Evolutionary conservation across 371 early-diverging fungal species (phyloP), one percentile per base, ranked within the genome.

Genomic region (Dichotomocladium elegans): DNA sequence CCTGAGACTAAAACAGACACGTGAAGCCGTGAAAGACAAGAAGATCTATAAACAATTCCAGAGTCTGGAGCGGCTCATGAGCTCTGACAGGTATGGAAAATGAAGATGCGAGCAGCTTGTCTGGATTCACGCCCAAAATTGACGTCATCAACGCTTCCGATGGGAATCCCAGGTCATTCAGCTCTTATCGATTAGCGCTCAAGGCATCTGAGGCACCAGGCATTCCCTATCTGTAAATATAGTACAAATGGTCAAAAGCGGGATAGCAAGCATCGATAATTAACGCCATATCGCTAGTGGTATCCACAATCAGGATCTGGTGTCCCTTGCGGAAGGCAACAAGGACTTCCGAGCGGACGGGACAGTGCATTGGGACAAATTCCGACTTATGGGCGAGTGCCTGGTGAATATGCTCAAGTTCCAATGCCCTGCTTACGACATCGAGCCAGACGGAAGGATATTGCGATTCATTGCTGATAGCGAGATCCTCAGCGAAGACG

Each of bases 21-120:
- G 83, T 4, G 80, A 79, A 26, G 63, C 66, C n/a, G 49, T 85
- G 0, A 34, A 54, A 0, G 61, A 64, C 2, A 83, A 79, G 43
- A 79, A 75, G 37, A 63, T 74, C 1, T 77, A 74, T 63, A 74
- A 77, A 40, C 72, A 77, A 22, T 74, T 77, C 52, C 80, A 81
- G 37, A 75, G 79, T 27, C 63, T 87, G 11, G 88, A 87, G 57
- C 69, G 70, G 0, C 57, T 85, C 12, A 87, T 87, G 87, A 80
- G 83, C 25, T 77, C 86, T 15, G 81, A 82, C 34, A 63, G 64
- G 72, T 70, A 59, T 43, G 27, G 4, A 8, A 44, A 27, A 34
- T 31, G 10, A 40, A n/a, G n/a, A n/a, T n/a, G n/a, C n/a, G n/a
- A n/a, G n/a, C n/a, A n/a, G n/a, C n/a, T n/a, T n/a, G n/a, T n/a